Evolutionary conservation across 352 stramenopile species (phyloP), one percentile per base, ranked within the genome.

Genomic region (Aphanomyces stellatus): DNA sequence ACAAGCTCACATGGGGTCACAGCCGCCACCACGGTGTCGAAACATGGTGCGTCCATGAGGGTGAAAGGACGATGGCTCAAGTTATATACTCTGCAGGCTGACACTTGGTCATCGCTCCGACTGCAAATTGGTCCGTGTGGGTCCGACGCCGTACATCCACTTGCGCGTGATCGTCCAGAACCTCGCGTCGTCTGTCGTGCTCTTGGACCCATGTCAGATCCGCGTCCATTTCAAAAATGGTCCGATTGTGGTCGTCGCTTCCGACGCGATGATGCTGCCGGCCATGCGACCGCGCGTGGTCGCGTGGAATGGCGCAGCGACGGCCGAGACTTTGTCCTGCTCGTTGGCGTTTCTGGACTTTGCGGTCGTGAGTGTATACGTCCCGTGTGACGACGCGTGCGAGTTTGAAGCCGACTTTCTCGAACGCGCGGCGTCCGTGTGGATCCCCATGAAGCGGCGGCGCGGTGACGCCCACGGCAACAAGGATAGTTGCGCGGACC

Each of bases 391-490:
- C 35, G 76, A 77, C 13, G n/a, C n/a, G n/a, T 90, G 81, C 55
- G 81, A 90, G 35, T 92, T 92, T 19, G 81, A 92, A 69, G 75
- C 80, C 1, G 81, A 89, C 28, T 92, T 90, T 65, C 65, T 92
- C 0, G 84, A 92, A 66, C 72, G 76, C 7, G 55, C 55, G 28
- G 25, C 65, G 25, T 74, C 80, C 3, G 33, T 90, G n/a, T 92
- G 81, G 83, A 69, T 89, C 8, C 78, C 81, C 22, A 83, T 87
- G 34, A 79, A 79, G 11, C 84, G 81, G 0, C n/a, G n/a, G n/a
- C 75, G 75, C 1, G 78, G 80, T 24, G 70, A 75, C 22, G n/a
- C n/a, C n/a, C n/a, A n/a, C n/a, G n/a, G n/a, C n/a, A n/a, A n/a
- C n/a, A n/a, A n/a, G n/a, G n/a, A n/a, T n/a, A n/a, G n/a, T n/a